phyloP scores from a whole-genome alignment of 225 moss, liverwort and hornwort species.

The Polytrichum commune region DNA sequence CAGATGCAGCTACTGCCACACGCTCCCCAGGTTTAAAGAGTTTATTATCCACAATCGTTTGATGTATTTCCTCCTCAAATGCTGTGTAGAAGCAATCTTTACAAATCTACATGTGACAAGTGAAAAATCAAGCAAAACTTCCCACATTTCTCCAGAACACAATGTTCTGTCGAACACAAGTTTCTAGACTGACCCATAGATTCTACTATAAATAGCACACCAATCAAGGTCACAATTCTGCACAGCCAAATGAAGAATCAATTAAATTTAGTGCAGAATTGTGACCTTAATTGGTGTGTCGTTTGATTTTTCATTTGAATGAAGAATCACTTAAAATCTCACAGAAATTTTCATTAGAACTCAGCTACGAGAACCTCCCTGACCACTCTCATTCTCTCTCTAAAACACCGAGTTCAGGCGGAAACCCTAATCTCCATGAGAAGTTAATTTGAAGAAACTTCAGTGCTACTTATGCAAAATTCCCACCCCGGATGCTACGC shows the following conservation, averaged over 20 bases:
- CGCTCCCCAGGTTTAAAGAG: slow-evolving; percentile 91
- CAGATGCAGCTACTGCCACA: slow-evolving; percentile 94
- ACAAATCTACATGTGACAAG: slow-evolving; percentile 41
- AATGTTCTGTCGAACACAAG: neutral
- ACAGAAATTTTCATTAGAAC: too few species aligned
- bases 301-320: too few species aligned
- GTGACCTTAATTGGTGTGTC: too few species aligned
- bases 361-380: too few species aligned
- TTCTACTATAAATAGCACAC: neutral
- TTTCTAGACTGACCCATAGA: neutral
- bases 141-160: neutral
- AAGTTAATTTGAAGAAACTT: too few species aligned
- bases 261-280: too few species aligned
- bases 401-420: too few species aligned
- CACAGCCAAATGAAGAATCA: neutral
- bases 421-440: too few species aligned
- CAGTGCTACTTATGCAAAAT: too few species aligned
- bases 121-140: neutral
- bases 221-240: neutral
- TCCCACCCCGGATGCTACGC: too few species aligned
- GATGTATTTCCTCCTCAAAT: slow-evolving; percentile 94
- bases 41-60: slow-evolving; percentile 73
- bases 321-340: too few species aligned
- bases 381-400: too few species aligned
- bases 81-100: slow-evolving; percentile 83